Percentiles rank a stretch among this genome's conserved stretches.
Evolutionary conservation across 768 basidiomycete species (phyloP).

Genomic region (Agaricus subrufescens): DNA sequence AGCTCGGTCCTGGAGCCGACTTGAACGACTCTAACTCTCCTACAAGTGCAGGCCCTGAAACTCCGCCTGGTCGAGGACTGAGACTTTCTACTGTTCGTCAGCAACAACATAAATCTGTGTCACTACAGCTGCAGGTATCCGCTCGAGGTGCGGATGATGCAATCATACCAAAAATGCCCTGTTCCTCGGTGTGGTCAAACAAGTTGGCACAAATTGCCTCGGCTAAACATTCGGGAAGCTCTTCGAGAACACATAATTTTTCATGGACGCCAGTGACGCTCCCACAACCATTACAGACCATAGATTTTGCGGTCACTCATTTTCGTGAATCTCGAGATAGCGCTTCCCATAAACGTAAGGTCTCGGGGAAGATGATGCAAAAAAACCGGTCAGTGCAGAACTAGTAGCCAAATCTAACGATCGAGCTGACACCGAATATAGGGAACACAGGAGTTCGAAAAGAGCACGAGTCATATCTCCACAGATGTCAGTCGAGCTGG

Average conservation of each 20-base stretch:
- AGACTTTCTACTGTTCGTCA: conserved; percentile 2
- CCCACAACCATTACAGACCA: no score
- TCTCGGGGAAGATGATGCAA: no score
- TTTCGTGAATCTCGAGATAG: no score
- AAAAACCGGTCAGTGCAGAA: no score
- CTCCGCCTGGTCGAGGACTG: not conserved
- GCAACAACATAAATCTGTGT: not conserved
- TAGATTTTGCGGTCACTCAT: no score
- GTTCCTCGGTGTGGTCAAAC: not conserved
- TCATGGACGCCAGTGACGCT: no score
- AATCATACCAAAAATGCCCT: not conserved
- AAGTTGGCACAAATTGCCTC: not conserved
- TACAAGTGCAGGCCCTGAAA: conserved; percentile 6
- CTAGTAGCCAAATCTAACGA: no score
- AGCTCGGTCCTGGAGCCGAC: not conserved
- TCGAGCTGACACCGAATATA: no score
- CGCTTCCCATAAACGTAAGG: no score
- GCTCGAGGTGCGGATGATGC: not conserved
- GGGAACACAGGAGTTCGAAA: no score
- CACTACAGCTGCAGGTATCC: not conserved
- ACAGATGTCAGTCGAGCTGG: no score
- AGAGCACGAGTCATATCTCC: no score
- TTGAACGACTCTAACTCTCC: conserved; percentile 6
- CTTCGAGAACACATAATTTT: not conserved
- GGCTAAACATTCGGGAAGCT: not conserved